Evolutionary conservation across 1,284 basidiomycete genomes (phyloP).

Genomic region (Ganoderma sp.): DNA sequence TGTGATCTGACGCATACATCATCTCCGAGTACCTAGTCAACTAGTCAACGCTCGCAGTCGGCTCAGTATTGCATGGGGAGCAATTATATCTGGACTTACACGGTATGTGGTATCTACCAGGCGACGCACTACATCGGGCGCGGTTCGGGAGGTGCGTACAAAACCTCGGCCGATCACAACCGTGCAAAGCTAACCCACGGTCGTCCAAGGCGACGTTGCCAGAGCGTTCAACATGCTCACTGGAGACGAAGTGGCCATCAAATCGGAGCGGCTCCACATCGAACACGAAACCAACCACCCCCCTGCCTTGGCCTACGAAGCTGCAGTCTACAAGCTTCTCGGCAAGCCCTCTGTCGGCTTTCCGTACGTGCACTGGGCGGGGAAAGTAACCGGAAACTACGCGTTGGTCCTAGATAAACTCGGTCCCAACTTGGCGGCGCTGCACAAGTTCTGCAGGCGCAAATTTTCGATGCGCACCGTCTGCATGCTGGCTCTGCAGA

Average conservation of each 20-base stretch:
- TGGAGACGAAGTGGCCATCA: neutral
- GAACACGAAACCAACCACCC: neutral
- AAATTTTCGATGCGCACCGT: neutral
- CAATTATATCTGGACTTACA: neutral
- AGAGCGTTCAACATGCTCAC: neutral
- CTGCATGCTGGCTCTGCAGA: neutral
- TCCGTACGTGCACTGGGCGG: neutral
- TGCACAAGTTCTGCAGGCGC: neutral
- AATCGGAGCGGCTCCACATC: neutral
- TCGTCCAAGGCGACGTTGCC: neutral
- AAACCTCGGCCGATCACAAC: too few species aligned
- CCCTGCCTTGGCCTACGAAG: neutral
- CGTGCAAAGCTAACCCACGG: neutral
- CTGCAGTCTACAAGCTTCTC: neutral
- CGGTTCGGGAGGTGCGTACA: neutral
- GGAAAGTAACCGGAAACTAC: neutral
- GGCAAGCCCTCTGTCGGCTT: neutral
- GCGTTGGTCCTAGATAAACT: neutral
- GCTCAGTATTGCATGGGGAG: neutral
- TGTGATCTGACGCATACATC: too few species aligned
- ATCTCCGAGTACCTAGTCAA: too few species aligned
- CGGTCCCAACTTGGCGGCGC: neutral
- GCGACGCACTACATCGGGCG: neutral
- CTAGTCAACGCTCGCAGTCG: too few species aligned
- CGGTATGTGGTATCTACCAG: neutral